A percentile compares a stretch with the other conserved stretches of the same genome.
These are phyloP conservation scores for Nothophytophthora sp. DNA, from an alignment of 352 stramenopile genomes.

Conservation along the genomic window DNA sequence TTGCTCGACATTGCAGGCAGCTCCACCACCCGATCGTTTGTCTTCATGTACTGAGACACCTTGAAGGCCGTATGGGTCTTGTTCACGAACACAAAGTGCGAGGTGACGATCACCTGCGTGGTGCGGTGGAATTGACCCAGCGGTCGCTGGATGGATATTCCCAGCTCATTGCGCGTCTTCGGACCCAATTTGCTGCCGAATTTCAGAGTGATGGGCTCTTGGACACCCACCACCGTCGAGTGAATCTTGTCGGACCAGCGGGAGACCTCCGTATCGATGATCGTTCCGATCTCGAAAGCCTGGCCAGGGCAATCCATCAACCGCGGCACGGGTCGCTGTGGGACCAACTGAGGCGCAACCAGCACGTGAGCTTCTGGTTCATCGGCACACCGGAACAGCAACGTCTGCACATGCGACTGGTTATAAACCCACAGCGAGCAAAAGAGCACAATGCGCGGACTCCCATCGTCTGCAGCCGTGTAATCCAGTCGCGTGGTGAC, in stretches of 20 bases:
- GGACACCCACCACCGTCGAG: conserved; percentile 81
- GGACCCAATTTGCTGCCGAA: conserved; percentile 70
- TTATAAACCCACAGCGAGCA: conserved; percentile 92
- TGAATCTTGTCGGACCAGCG: conserved; percentile 89
- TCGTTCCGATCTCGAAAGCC: conserved; percentile 87
- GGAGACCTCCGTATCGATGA: conserved; percentile 82
- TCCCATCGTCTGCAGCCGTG: conserved; percentile 80
- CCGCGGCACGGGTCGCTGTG: conserved; percentile 64
- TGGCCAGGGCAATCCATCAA: conserved; percentile 86
- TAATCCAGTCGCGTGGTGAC: conserved; percentile 83
- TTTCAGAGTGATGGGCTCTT: conserved; percentile 78
- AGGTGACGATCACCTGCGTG: conserved; percentile 84
- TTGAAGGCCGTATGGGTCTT: conserved; percentile 78
- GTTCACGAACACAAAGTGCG: conserved; percentile 89
- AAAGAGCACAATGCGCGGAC: conserved; percentile 81
- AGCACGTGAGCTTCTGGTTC: conserved; percentile 42
- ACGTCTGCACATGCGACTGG: conserved; percentile 80
- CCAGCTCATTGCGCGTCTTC: conserved; percentile 76
- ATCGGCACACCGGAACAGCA: conserved; percentile 79
- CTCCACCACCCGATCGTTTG: conserved; percentile 68
- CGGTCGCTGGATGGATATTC: conserved; percentile 85
- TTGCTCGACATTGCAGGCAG: conserved; percentile 42
- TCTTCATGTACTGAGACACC: conserved; percentile 64
- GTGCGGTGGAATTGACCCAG: conserved; percentile 88
- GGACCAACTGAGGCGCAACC: conserved; percentile 61